Base-by-base conservation (phyloP, 257 asterid species). In the Phtheirospermum japonicum region DNA sequence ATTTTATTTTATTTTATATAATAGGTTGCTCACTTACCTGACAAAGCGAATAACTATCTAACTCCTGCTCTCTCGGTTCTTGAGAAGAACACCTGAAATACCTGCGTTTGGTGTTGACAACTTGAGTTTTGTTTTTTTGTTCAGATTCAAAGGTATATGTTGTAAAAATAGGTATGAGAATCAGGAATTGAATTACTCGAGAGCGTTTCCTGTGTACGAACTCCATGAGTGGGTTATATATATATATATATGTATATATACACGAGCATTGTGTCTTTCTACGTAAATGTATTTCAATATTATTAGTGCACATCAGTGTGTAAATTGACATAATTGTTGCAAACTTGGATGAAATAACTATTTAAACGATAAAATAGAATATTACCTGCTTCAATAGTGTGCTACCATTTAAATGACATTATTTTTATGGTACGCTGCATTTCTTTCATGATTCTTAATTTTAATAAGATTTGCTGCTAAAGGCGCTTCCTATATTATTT, bases 21-120 rank as follows among this genome's bases (percentile, higher is more conserved):
- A 23, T 68, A 92, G 98, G 97, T 92, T 71, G 98, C 98, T 52
- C 98, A 92, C 74, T 83, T 92, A 65, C 98, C 98, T 1, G 98
- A 92, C 78, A 92, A 89, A 79, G 96, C 98, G 63, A 92, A 92
- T 73, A 92, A 92, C 86, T 89, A 92, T 57, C 80, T 92, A 75
- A 85, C 97, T 33, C 97, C 99, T 9, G 99, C 99, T n/a, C 97
- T 92, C 61, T 83, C 95, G 4, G 90, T 76, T 64, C 88, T 92
- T 43, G 97, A 92, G 90, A 92, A 89, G 80, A 92, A 92, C 68
- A 92, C 98, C 6, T 92, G 64, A 80, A 55, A 9, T 13, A 39
- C 9, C 16, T 55, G 54, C 56, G 30, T 50, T 74, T 57, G 70
- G 71, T 45, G 42, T 64, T 23, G 61, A 64, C 60, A 12, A 39